phyloP scores from a whole-genome alignment of 768 basidiomycete genomes.

The Tricholoma sp. region DNA sequence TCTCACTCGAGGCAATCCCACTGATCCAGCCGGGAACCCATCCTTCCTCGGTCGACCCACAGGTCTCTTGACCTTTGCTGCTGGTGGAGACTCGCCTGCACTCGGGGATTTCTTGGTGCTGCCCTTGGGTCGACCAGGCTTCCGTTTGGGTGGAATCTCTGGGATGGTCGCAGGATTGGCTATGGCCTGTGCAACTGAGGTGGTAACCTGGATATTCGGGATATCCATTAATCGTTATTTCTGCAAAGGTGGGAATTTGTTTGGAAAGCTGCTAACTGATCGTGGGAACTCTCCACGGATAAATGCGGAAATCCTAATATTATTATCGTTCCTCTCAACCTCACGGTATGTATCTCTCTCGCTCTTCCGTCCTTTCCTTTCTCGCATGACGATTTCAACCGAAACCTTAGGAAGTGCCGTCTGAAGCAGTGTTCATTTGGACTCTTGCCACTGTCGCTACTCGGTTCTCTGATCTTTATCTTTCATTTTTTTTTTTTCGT shows the following conservation, averaged over 20 bases:
- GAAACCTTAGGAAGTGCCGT: constrained; percentile 59
- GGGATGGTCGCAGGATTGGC: background rate
- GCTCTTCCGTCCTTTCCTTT: background rate
- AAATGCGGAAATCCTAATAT: background rate
- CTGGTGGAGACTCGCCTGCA: constrained; percentile 27
- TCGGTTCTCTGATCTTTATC: constrained; percentile 48
- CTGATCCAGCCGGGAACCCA: constrained; percentile 73
- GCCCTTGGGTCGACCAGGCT: constrained; percentile 74
- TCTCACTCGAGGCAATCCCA: constrained; percentile 45
- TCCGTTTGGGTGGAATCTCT: constrained; percentile 42
- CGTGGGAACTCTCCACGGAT: background rate
- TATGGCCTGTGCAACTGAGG: background rate
- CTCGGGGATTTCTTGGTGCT: constrained; percentile 64
- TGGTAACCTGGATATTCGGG: background rate
- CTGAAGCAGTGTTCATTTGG: constrained; percentile 35
- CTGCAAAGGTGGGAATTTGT: background rate
- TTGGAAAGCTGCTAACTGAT: background rate
- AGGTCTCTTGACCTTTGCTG: constrained; percentile 66
- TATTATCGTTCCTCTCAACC: background rate
- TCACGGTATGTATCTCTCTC: constrained; percentile 2
- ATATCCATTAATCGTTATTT: constrained; percentile 1
- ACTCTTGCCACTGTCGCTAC: constrained; percentile 39
- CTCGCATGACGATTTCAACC: constrained; percentile 41
- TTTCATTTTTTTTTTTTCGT: constrained; percentile 7
- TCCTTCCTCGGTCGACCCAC: constrained; percentile 81